Evolutionary conservation across 2,329 filamentous ascomycete genomes (phyloP).

Genomic region (Ilyonectria mors-panacis): DNA sequence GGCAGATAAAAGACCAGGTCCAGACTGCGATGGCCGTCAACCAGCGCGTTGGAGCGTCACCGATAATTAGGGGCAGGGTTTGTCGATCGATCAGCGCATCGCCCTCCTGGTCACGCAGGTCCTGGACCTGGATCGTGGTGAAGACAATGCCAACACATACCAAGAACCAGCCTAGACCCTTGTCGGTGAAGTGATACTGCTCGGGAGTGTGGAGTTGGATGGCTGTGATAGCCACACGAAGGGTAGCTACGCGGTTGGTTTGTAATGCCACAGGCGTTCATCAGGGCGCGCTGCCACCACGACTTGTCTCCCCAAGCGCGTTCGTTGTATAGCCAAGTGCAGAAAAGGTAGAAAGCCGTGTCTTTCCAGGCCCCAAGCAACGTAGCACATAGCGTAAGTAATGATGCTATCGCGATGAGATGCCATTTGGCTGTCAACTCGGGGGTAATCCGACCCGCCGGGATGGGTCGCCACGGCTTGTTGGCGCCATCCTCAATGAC

Average conservation of each 20-base stretch:
- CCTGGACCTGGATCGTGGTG: constrained; percentile 46
- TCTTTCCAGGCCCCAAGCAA: constrained; percentile 46
- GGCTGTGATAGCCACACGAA: constrained; percentile 31
- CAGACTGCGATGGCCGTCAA: constrained; percentile 33
- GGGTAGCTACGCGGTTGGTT: constrained; percentile 42
- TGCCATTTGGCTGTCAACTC: constrained; percentile 43
- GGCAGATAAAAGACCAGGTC: constrained; percentile 40
- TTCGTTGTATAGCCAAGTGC: constrained; percentile 60
- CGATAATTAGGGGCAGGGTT: constrained; percentile 43
- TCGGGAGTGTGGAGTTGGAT: constrained; percentile 7
- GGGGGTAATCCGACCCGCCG: constrained; percentile 47
- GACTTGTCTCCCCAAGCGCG: constrained; percentile 50
- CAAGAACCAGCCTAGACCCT: constrained; percentile 37
- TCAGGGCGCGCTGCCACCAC: constrained; percentile 45
- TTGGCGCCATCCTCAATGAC: constrained; percentile 57
- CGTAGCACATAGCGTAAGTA: constrained; percentile 36
- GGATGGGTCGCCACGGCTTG: constrained; percentile 56
- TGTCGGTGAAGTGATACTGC: constrained; percentile 33
- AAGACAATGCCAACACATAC: constrained; percentile 41
- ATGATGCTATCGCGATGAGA: constrained; percentile 42
- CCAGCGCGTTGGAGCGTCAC: constrained; percentile 40
- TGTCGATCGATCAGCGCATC: constrained; percentile 42
- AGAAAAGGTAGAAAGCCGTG: constrained; percentile 50
- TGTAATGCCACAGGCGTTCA: constrained; percentile 42
- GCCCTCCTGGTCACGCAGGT: constrained; percentile 44